Conservation (phyloP, 257 asterid genomes). For the Ehretia macrophylla region DNA sequence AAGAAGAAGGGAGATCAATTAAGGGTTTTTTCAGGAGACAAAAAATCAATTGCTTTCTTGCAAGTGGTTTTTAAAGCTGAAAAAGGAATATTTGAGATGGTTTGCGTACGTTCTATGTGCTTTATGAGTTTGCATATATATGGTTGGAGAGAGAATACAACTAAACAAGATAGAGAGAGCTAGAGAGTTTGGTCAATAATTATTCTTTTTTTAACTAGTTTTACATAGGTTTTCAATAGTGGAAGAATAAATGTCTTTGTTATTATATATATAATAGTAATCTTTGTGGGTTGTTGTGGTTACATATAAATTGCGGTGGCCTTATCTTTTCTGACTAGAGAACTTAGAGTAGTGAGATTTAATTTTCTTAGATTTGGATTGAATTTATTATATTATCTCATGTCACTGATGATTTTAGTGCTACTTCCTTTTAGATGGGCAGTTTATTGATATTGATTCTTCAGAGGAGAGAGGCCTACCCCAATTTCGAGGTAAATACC, state of each 20-base stretch:
- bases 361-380: background rate
- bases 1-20: conserved; percentile 5
- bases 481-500: no score
- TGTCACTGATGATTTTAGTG: no score
- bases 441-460: no score
- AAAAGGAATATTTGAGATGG: conserved; percentile 55
- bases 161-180: background rate
- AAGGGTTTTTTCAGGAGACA: conserved; percentile 17
- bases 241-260: conserved; percentile 16
- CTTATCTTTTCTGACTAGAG: conserved; percentile 19
- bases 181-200: background rate
- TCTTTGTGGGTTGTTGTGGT: conserved; percentile 10
- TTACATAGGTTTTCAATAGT: background rate
- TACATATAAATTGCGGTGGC: background rate
- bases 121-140: conserved; percentile 11
- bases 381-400: no score
- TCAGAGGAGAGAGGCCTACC: no score
- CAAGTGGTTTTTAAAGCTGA: conserved; percentile 51
- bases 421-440: no score
- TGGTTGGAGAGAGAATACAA: conserved; percentile 10
- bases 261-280: background rate
- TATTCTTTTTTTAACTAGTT: background rate
- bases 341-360: background rate
- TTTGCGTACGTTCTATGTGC: conserved; percentile 42
- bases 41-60: conserved; percentile 31